Evolutionary conservation across 2,329 filamentous ascomycete genomes (phyloP).

Genomic region (Diplocarpon rosae): DNA sequence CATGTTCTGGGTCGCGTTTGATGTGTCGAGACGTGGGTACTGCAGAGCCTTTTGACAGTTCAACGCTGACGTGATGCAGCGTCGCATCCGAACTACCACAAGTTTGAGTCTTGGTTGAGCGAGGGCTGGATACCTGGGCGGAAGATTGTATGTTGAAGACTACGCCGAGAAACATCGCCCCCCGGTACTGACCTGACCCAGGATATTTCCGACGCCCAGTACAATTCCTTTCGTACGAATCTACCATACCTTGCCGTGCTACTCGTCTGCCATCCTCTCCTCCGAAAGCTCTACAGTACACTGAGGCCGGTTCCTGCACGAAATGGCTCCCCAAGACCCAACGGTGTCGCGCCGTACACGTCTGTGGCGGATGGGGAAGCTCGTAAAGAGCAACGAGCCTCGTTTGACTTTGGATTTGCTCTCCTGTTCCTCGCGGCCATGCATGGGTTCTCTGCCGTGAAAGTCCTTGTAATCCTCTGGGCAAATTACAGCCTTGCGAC

Average conservation of each 20-base stretch:
- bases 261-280: conserved; percentile 65
- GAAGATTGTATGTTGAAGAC: conserved; percentile 54
- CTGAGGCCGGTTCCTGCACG: conserved; percentile 17
- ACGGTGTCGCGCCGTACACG: conserved; percentile 30
- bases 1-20: conserved; percentile 86
- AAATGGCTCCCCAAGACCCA: conserved; percentile 21
- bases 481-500: conserved; percentile 75
- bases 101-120: conserved; percentile 59
- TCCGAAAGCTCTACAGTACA: conserved; percentile 61
- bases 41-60: neutral
- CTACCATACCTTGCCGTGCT: conserved; percentile 69
- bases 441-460: conserved; percentile 76
- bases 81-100: conserved; percentile 68
- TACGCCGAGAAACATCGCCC: neutral
- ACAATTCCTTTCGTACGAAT: conserved; percentile 73
- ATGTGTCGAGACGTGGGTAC: conserved; percentile 67
- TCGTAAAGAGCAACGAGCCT: conserved; percentile 56
- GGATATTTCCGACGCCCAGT: conserved; percentile 88
- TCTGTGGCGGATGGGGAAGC: conserved; percentile 37
- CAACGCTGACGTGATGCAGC: conserved; percentile 37
- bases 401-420: conserved; percentile 77
- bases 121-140: conserved; percentile 88
- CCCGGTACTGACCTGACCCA: conserved; percentile 28
- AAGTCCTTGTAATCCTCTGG: conserved; percentile 70
- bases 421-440: conserved; percentile 66